Base-by-base conservation (phyloP, 345 rosid species). In the Litchi chinensis region DNA sequence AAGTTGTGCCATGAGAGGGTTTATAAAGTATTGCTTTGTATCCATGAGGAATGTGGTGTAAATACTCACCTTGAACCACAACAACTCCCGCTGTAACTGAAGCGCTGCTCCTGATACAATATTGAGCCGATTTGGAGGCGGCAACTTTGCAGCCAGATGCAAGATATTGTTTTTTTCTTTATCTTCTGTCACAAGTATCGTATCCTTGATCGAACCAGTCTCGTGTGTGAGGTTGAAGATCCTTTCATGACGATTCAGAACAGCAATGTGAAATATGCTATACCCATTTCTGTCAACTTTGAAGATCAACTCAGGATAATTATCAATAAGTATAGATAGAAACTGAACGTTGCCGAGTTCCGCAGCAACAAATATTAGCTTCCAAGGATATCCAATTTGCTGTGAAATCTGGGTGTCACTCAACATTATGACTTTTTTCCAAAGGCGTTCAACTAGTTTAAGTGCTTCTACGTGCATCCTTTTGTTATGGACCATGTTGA, bases 101-200 rank as follows among this genome's bases (percentile, higher is more conserved):
- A 81, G 68, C 24, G 84, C 84, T 22, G 81, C 84, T 59, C 84
- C 84, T 3, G 84, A 75, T 48, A 67, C 78, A 32, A 41, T 65
- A 41, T 68, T 32, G 22, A 81, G 78, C 12, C 62, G 83, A 15
- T 56, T 46, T 12, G 40, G 37, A 19, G 80, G 66, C 22, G 81
- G 43, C 74, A 77, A 26, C 26, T 59, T 68, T 39, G 62, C 84
- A 8, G 81, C 81, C 10, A 81, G 37, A 68, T 81, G 84, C 65
- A 77, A 68, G 65, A 77, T 64, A 56, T 77, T 81, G 37, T 77
- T 74, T n/a, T 22, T 46, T 2, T 77, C 44, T 5, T 18, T 8
- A 4, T 71, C 81, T 46, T 16, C 52, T 70, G 15, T 66, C 12
- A 43, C 13, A 18, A 64, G 54, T 8, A 81, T 77, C 70, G 68